These are phyloP conservation scores for Ramularia endophylla DNA, from an alignment of 2,329 filamentous ascomycete species.

Conservation along the genomic window DNA sequence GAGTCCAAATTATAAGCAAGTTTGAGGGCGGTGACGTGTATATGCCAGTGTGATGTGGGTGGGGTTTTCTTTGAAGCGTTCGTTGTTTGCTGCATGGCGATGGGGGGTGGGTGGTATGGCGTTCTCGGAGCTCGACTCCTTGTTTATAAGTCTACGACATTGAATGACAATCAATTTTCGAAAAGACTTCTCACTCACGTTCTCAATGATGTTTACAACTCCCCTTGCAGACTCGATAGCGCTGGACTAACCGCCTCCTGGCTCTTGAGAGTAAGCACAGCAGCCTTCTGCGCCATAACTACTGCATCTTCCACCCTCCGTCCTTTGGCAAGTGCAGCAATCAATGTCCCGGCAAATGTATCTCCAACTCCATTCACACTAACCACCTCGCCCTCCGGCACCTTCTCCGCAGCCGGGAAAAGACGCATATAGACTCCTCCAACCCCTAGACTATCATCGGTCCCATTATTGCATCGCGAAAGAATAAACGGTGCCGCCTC, in stretches of 20 bases:
- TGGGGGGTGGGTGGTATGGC: slow-evolving; percentile 3
- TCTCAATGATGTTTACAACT: no score
- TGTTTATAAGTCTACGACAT: no score
- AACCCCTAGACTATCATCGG: slow-evolving; percentile 49
- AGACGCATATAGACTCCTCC: slow-evolving; percentile 78
- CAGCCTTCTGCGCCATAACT: slow-evolving; percentile 74
- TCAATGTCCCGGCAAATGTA: slow-evolving; percentile 78
- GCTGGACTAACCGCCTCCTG: slow-evolving; percentile 63
- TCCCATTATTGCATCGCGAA: slow-evolving; percentile 48
- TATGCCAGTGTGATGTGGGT: background rate
- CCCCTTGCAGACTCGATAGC: slow-evolving; percentile 39
- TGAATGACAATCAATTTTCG: no score
- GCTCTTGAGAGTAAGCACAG: slow-evolving; percentile 71
- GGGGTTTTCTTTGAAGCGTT: background rate
- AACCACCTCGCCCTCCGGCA: slow-evolving; percentile 60
- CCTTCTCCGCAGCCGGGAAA: slow-evolving; percentile 58
- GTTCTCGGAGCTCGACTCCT: no score
- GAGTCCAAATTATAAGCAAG: slow-evolving; percentile 85
- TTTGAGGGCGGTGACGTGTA: slow-evolving; percentile 40
- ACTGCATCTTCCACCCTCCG: slow-evolving; percentile 56
- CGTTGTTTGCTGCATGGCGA: no score
- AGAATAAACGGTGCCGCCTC: slow-evolving; percentile 66
- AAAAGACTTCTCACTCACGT: no score
- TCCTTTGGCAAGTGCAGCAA: slow-evolving; percentile 66
- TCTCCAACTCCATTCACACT: slow-evolving; percentile 95